A percentile compares a stretch with the other conserved stretches of the same genome.
phyloP scores from a whole-genome alignment of 2,329 filamentous ascomycete species.

The Colletotrichum horii region DNA sequence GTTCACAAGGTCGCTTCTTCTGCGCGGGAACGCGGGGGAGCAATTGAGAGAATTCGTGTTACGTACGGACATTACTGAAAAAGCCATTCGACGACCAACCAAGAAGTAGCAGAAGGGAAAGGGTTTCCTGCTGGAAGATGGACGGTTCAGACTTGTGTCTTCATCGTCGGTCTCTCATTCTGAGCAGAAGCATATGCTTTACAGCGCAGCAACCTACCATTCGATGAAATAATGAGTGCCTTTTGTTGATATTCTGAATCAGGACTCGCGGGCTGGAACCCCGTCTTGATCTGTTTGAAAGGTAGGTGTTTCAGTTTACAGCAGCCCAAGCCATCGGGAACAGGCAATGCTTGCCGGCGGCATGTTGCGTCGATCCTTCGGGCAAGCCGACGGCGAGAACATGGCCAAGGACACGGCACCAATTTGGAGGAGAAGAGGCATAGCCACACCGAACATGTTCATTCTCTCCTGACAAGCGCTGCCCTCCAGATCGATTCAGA shows the following conservation, averaged over 20 bases:
- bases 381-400: neutral
- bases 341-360: neutral
- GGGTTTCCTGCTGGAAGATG: neutral
- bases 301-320: neutral
- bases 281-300: too few relatives aligned
- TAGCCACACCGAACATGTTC: neutral
- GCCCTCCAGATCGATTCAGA: neutral
- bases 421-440: rapidly evolving
- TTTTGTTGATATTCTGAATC: neutral
- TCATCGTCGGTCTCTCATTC: neutral
- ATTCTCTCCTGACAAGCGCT: neutral
- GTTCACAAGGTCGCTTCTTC: neutral
- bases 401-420: neutral
- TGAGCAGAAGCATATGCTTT: neutral
- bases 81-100: neutral
- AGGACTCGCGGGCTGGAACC: too few relatives aligned
- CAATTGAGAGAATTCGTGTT: neutral
- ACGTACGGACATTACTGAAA: neutral
- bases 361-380: neutral
- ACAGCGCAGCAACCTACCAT: neutral
- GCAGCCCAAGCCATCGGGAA: neutral
- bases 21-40: neutral
- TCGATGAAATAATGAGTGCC: neutral
- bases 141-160: neutral
- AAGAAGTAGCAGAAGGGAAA: neutral